Evolutionary conservation across 148 eudicot species (phyloP), one percentile per base, ranked within the genome.

Genomic region (Polygonum maritimum): DNA sequence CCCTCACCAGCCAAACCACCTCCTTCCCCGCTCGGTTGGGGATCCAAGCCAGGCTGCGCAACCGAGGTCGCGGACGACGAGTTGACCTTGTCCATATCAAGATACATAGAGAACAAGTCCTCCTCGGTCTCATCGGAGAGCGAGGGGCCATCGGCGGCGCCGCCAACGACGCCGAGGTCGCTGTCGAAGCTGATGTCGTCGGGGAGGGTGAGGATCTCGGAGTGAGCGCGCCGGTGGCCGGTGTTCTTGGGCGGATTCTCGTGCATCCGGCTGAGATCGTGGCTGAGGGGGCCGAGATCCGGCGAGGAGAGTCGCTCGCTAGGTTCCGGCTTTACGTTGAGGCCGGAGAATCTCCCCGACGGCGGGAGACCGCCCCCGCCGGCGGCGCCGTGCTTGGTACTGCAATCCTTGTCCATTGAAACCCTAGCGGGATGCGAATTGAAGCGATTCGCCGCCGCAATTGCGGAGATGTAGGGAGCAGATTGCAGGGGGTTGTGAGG

Each of bases 141-240:
- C 1, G 97, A 91, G 12, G 97, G 96, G 11, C 96, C 96, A 77
- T 87, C 98, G 39, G 74, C 83, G 11, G 74, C 83, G 11, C 87
- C 93, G 26, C 91, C 96, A 63, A 94, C 93, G 21, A 94, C 88
- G 41, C 96, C 97, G 65, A 94, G 93, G 81, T 94, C 97, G 79
- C 96, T 92, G 57, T 94, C 98, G 76, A 94, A 94, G 88, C 91
- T 94, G 48, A 94, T 89, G 75, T 94, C 98, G 73, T 94, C 98
- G 0, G 98, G 98, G 40, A 94, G 93, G 35, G 98, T 86, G 14
- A 94, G 88, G 78, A 94, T 94, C 75, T 94, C 98, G 0, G 98
- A 94, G 78, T 94, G 98, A 6, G 98, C 98, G 69, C 98, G 89
- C 58, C 98, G 76, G 54, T 94, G 98, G 13, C 98, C 97, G 19